Evolutionary conservation across 768 basidiomycete genomes (phyloP), one percentile per base, ranked within the genome.

Genomic region (Paxillus ammoniavirescens): DNA sequence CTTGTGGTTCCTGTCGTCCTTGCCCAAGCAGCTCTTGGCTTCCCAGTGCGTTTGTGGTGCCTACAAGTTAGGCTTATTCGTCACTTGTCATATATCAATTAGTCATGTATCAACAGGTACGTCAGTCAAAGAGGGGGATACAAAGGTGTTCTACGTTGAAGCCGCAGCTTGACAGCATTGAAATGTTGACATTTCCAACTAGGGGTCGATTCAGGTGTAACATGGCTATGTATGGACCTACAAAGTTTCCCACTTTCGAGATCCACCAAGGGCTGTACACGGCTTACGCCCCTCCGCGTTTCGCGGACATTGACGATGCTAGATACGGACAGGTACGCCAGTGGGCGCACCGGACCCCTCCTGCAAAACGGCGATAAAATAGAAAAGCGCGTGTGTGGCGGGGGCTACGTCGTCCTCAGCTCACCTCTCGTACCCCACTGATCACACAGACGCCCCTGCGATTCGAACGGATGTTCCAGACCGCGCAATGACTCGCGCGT

Each of bases 401-500:
- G 51, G 8, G 53, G 46, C 55, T 65, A 67, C 48, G 14, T 68
- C 59, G 48, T 48, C 45, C 26, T 54, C 52, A 18, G 47, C 61
- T 18, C 56, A 61, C 26, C 26, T 2, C 26, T 6, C 26, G 5
- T 26, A 4, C 26, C 26, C 2, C 6, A 26, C 26, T n/a, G n/a
- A 26, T 26, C 26, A 63, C 84, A 15, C 53, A 76, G 54, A 70
- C 78, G 41, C 67, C 69, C 30, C 60, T 69, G 38, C 56, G 69
- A 14, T 66, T 83, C 51, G 67, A 72, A 42, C 79, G 81, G 31
- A 67, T 73, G 8, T 79, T 84, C 64, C 77, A 79, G 18, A 64
- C 89, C 53, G 85, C 88, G 67, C 89, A 89, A 66, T 82, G 84
- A 3, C 76, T 83, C 50, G 79, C 79, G 38, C 71, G 76, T 7